Evolutionary conservation across 768 basidiomycete species (phyloP).

Genomic region (Hygrocybe punicea): DNA sequence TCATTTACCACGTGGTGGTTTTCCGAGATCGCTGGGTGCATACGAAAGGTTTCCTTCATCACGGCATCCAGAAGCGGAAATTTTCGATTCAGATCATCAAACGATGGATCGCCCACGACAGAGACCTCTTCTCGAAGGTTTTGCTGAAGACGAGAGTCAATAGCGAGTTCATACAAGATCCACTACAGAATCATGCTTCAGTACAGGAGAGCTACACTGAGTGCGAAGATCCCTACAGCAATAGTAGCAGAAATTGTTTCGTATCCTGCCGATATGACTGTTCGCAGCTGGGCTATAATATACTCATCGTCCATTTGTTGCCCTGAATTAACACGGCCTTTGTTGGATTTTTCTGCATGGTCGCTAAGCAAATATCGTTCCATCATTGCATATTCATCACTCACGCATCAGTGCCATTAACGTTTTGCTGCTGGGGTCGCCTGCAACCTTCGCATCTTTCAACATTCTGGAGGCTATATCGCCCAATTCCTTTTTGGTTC

Average conservation of each 20-base stretch:
- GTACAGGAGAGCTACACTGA: constrained; percentile 8
- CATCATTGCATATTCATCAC: constrained; percentile 7
- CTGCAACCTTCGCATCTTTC: constrained; percentile 48
- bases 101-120: constrained; percentile 44
- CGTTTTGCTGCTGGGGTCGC: constrained; percentile 44
- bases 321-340: constrained; percentile 41
- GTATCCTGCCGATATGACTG: constrained; percentile 60
- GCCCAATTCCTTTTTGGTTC: constrained; percentile 53
- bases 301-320: constrained; percentile 46
- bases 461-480: constrained; percentile 50
- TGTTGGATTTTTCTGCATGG: not conserved
- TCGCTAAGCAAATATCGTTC: not conserved
- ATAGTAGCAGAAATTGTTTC: constrained; percentile 48
- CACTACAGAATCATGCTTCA: constrained; percentile 41
- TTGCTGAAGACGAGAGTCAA: constrained; percentile 49
- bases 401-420: constrained; percentile 56
- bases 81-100: constrained; percentile 48
- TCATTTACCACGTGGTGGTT: constrained; percentile 57
- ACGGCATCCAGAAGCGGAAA: constrained; percentile 59
- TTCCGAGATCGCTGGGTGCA: constrained; percentile 61
- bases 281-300: constrained; percentile 59
- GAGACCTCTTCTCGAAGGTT: constrained; percentile 55
- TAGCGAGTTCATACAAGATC: constrained; percentile 61
- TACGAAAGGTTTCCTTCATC: constrained; percentile 56
- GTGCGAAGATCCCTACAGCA: constrained; percentile 30